Evolutionary conservation across 352 stramenopile species (phyloP).

Genomic region (Elongisporangium undulatum): DNA sequence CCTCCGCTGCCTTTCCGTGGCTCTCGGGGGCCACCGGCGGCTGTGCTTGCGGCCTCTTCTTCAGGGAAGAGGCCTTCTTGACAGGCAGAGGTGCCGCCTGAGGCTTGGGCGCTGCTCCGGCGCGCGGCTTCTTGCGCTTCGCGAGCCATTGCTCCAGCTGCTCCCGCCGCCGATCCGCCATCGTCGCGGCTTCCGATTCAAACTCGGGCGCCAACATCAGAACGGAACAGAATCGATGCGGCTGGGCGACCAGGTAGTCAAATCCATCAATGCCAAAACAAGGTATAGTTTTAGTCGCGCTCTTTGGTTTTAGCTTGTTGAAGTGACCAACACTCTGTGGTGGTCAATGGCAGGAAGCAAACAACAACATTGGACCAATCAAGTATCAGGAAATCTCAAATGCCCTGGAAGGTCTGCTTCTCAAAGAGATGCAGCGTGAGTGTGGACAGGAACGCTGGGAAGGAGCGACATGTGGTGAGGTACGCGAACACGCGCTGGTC

Average conservation of each 20-base stretch:
- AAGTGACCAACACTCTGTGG: too few species aligned
- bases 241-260: background rate
- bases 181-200: constrained; percentile 6
- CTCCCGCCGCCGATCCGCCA: constrained; percentile 49
- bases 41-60: background rate
- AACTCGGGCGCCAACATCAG: background rate
- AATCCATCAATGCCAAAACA: too few species aligned
- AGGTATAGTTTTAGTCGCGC: too few species aligned
- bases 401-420: constrained; percentile 86
- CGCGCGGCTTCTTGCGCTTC: constrained; percentile 26
- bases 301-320: too few species aligned
- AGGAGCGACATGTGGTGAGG: constrained; percentile 79
- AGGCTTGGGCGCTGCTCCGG: constrained; percentile 5
- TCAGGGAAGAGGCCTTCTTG: background rate
- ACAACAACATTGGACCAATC: too few species aligned
- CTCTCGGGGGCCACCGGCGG: background rate
- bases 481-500: constrained; percentile 60
- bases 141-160: constrained; percentile 68
- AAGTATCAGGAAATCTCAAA: constrained; percentile 29
- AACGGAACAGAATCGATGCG: background rate
- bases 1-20: background rate
- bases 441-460: constrained; percentile 87
- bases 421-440: constrained; percentile 88
- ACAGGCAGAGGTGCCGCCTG: background rate
- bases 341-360: too few species aligned